A percentile compares a stretch with the other conserved stretches of the same genome.
Evolutionary conservation across 306 rosid species (phyloP).

Genomic region (Rubus idaeus): DNA sequence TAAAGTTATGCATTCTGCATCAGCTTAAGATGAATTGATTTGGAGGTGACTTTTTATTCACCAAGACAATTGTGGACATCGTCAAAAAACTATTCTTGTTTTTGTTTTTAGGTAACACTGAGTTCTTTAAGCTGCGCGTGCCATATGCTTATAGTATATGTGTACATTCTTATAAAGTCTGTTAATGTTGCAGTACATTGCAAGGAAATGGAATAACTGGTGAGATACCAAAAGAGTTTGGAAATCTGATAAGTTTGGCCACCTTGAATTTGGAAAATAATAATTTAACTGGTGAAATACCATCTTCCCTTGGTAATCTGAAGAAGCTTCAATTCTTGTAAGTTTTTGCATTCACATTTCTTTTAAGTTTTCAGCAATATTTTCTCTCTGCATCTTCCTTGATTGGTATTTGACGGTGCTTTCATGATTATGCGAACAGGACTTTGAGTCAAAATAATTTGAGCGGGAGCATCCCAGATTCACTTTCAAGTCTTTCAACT

Average conservation of each 20-base stretch:
- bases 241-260: constrained; percentile 62
- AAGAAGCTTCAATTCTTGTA: constrained; percentile 79
- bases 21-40: constrained; percentile 5
- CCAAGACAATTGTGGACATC: background rate
- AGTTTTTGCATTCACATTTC: constrained; percentile 38
- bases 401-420: constrained; percentile 26
- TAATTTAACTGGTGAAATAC: constrained; percentile 77
- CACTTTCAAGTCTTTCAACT: constrained; percentile 59
- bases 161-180: constrained; percentile 15
- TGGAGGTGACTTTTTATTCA: constrained; percentile 14
- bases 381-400: constrained; percentile 19
- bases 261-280: constrained; percentile 82
- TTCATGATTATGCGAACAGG: constrained; percentile 52
- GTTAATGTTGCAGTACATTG: constrained; percentile 58
- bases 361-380: constrained; percentile 11
- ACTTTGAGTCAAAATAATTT: constrained; percentile 77
- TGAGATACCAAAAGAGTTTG: constrained; percentile 71
- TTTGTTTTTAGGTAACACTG: background rate
- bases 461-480: constrained; percentile 75
- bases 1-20: background rate
- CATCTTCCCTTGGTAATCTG: constrained; percentile 79
- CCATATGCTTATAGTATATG: background rate
- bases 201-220: constrained; percentile 87
- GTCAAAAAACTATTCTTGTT: background rate
- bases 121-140: background rate